Evolutionary conservation across 371 early-diverging fungal genomes (phyloP).

Genomic region (Mortierella sp.): DNA sequence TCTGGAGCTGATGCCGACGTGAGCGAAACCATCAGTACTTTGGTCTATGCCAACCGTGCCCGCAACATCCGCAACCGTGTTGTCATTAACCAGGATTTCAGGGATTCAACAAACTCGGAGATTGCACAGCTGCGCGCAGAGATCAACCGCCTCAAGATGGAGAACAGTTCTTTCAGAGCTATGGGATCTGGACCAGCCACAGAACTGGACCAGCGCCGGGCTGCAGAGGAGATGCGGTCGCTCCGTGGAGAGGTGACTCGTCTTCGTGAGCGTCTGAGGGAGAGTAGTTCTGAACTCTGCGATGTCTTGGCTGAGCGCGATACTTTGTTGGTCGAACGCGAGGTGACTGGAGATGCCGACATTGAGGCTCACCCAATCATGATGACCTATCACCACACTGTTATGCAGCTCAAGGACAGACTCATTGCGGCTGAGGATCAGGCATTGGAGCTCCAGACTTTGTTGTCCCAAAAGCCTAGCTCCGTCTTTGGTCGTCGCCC

Average conservation of each 20-base stretch:
- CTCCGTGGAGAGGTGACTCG: conserved; percentile 64
- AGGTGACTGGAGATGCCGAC: conserved; percentile 54
- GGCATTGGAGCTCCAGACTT: conserved; percentile 40
- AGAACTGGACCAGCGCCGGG: conserved; percentile 48
- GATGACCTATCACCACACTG: conserved; percentile 69
- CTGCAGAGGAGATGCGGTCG: conserved; percentile 65
- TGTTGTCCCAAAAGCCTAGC: conserved; percentile 27
- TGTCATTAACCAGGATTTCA: conserved; percentile 82
- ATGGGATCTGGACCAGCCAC: conserved; percentile 59
- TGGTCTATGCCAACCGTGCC: conserved; percentile 93
- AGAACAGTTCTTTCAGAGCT: conserved; percentile 67
- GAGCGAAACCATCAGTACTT: conserved; percentile 93
- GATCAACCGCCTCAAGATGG: conserved; percentile 77
- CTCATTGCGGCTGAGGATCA: conserved; percentile 58
- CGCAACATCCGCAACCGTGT: conserved; percentile 90
- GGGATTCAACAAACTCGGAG: conserved; percentile 69
- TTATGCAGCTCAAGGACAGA: conserved; percentile 68
- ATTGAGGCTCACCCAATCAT: conserved; percentile 69
- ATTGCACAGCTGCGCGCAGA: conserved; percentile 80
- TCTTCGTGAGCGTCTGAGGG: conserved; percentile 68
- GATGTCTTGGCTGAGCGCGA: conserved; percentile 75
- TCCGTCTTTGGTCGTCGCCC: conserved; percentile 41
- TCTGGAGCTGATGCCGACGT: conserved; percentile 84
- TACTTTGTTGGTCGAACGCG: conserved; percentile 70
- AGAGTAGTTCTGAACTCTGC: conserved; percentile 63